Percentiles rank a stretch among this genome's conserved stretches.
Evolutionary conservation across 2,329 filamentous ascomycete species (phyloP).

Genomic region (Fusarium pseudoanthophilum): DNA sequence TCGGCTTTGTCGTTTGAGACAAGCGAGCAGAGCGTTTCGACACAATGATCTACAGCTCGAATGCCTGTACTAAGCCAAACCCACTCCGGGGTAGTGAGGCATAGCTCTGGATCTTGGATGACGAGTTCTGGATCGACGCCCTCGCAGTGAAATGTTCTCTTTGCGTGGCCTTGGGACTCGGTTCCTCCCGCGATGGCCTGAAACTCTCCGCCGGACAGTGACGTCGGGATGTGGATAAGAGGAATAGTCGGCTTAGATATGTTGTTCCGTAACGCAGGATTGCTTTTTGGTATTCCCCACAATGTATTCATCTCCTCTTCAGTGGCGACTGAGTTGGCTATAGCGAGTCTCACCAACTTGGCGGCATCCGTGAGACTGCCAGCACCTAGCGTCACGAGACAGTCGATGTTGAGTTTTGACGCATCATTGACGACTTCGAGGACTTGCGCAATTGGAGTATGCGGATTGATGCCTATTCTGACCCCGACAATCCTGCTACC

Average conservation of each 20-base stretch:
- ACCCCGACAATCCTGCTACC: conserved; percentile 56
- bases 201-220: conserved; percentile 52
- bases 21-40: conserved; percentile 63
- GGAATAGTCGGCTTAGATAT: conserved; percentile 44
- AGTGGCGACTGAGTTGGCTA: conserved; percentile 59
- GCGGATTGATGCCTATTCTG: conserved; percentile 62
- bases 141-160: conserved; percentile 47
- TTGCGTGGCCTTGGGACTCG: conserved; percentile 39
- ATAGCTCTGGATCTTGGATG: conserved; percentile 65
- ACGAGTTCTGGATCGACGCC: conserved; percentile 60
- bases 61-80: conserved; percentile 70
- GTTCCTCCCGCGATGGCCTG: conserved; percentile 47
- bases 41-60: conserved; percentile 66
- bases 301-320: conserved; percentile 53
- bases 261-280: conserved; percentile 11
- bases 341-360: conserved; percentile 61
- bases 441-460: conserved; percentile 65
- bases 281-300: conserved; percentile 38
- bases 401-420: conserved; percentile 53
- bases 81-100: conserved; percentile 59
- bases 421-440: conserved; percentile 58
- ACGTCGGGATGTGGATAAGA: conserved; percentile 50
- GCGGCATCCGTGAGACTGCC: conserved; percentile 67
- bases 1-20: conserved; percentile 50
- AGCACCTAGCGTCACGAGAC: conserved; percentile 64